Base-by-base conservation (phyloP, 1,284 basidiomycete genomes). In the Fistulinella cinereoalba region DNA sequence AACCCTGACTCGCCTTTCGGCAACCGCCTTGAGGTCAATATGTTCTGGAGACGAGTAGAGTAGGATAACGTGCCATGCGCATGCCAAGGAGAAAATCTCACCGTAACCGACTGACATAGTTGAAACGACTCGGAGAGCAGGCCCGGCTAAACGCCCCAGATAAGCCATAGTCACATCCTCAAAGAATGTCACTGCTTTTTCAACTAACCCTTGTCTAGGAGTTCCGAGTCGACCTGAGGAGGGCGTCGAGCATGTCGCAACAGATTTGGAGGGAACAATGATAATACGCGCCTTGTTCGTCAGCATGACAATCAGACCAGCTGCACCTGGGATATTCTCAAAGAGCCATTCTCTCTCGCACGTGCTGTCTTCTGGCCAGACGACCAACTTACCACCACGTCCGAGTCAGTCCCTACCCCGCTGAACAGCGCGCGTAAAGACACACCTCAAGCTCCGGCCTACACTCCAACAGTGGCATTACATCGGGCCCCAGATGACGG, bases 21-120 rank as follows among this genome's bases (percentile, higher is more conserved):
- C 76, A n/a, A 86, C 69, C 15, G 79, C 79, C 9, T 71, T 61
- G 0, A 89, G 69, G 51, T 88, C 81, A 41, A 94, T 78, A 58
- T 98, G 96, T 54, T 98, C 95, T 92, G 27, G 34, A 13, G 22
- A 37, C 22, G 13, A 18, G 6, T 18, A 27, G 18, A 33, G n/a
- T 33, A 11, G n/a, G n/a, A n/a, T n/a, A n/a, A n/a, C n/a, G n/a
- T n/a, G n/a, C n/a, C n/a, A n/a, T n/a, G n/a, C n/a, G n/a, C n/a
- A n/a, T n/a, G n/a, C n/a, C n/a, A n/a, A n/a, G n/a, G n/a, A n/a
- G n/a, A n/a, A n/a, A 33, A 5, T 11, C 76, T 52, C 56, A 91
- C 91, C 91, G 64, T 86, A 90, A 32, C 92, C 91, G 16, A 93
- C 91, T 15, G 87, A 89, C 80, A 96, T 89, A 0, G 95, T 97